These are phyloP conservation scores for Alternaria panax DNA, from an alignment of 2,329 filamentous ascomycete genomes.

Conservation along the genomic window DNA sequence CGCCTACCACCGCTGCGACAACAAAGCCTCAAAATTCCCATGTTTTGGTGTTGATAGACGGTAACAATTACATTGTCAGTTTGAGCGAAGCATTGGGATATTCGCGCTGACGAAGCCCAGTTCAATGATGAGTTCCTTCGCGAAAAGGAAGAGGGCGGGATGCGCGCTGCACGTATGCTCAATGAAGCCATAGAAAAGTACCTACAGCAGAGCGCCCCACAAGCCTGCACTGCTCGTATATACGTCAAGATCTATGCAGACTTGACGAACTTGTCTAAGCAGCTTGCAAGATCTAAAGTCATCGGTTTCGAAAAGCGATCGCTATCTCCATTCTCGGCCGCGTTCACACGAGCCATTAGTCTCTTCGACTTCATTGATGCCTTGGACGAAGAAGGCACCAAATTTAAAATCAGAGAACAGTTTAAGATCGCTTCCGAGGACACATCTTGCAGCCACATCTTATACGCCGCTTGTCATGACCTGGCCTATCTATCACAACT, in stretches of 20 bases:
- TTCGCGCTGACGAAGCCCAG: conserved; percentile 17
- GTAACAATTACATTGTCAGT: conserved; percentile 63
- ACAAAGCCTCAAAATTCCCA: conserved; percentile 59
- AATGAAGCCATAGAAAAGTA: conserved; percentile 59
- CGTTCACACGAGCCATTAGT: conserved; percentile 65
- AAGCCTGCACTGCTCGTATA: conserved; percentile 59
- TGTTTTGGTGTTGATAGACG: conserved; percentile 67
- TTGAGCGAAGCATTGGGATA: neutral
- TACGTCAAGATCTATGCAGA: conserved; percentile 66
- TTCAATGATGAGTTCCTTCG: conserved; percentile 61
- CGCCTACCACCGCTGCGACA: conserved; percentile 35
- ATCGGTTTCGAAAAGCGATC: conserved; percentile 64
- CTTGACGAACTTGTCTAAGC: conserved; percentile 61
- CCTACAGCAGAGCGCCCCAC: conserved; percentile 30
- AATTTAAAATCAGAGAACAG: conserved; percentile 64
- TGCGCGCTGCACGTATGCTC: conserved; percentile 62
- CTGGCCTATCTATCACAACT: conserved; percentile 65
- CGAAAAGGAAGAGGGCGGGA: conserved; percentile 62
- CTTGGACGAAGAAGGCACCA: conserved; percentile 66
- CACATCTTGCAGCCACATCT: conserved; percentile 69
- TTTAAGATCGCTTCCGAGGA: conserved; percentile 64
- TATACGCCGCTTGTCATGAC: conserved; percentile 69
- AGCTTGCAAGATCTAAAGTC: conserved; percentile 58
- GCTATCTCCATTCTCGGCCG: conserved; percentile 62
- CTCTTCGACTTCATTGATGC: conserved; percentile 69